Conservation (phyloP, 306 rosid species). For the Cicer bijugum region DNA sequence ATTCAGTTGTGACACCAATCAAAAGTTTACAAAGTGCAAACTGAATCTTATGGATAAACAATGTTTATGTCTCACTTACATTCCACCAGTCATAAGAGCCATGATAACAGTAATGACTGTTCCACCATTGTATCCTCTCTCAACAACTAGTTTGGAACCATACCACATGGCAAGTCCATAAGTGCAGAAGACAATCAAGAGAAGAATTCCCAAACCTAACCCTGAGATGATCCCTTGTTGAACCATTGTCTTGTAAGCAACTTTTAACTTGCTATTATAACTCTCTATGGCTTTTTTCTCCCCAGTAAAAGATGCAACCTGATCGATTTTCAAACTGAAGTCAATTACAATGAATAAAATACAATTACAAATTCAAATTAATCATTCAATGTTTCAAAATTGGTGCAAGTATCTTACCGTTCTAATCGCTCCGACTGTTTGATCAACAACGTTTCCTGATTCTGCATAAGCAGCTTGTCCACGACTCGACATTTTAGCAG, state of each 20-base stretch:
- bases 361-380: slow-evolving; percentile 14
- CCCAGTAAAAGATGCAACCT: slow-evolving; percentile 96
- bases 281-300: slow-evolving; percentile 74
- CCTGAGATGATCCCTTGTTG: slow-evolving; percentile 79
- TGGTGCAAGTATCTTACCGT: slow-evolving; percentile 60
- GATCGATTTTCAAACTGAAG: slow-evolving; percentile 17
- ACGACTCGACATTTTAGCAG: slow-evolving; percentile 72
- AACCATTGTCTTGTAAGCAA: slow-evolving; percentile 62
- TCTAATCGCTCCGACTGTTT: slow-evolving; percentile 80
- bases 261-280: slow-evolving; percentile 61
- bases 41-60: no score
- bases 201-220: slow-evolving; percentile 59
- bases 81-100: slow-evolving; percentile 82
- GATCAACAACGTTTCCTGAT: slow-evolving; percentile 85
- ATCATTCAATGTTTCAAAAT: not conserved
- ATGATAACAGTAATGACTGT: slow-evolving; percentile 65
- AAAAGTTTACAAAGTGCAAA: no score
- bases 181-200: slow-evolving; percentile 59
- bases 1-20: no score
- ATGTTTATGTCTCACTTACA: slow-evolving; percentile 55
- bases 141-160: slow-evolving; percentile 76
- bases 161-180: slow-evolving; percentile 89
- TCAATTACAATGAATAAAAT: slow-evolving; percentile 13
- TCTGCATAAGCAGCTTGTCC: slow-evolving; percentile 88
- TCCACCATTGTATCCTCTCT: slow-evolving; percentile 77